A percentile compares a stretch with the other conserved stretches of the same genome.
Evolutionary conservation across 2,329 filamentous ascomycete genomes (phyloP).

Genomic region (Penicillium sp.): DNA sequence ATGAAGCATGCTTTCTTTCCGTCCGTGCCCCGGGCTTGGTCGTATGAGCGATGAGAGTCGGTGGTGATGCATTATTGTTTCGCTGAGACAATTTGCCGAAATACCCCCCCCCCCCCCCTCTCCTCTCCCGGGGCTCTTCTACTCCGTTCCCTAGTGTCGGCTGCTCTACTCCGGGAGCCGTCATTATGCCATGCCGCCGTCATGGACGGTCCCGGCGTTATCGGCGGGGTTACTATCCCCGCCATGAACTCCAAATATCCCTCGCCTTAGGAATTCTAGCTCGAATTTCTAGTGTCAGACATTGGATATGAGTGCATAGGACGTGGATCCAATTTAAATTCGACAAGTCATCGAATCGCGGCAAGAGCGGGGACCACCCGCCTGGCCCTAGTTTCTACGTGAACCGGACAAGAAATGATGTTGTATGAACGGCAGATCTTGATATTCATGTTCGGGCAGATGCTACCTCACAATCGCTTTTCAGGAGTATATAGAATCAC

Average conservation of each 20-base stretch:
- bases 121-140: too few species aligned
- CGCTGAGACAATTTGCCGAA: neutral
- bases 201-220: neutral
- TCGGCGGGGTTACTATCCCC: neutral
- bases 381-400: neutral
- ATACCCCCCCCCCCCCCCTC: neutral
- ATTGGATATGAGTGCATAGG: too few species aligned
- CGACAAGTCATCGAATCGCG: neutral
- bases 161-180: neutral
- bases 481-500: too few species aligned
- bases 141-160: neutral
- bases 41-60: neutral
- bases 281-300: too few species aligned
- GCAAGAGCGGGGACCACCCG: neutral
- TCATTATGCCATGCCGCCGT: neutral
- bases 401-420: too few species aligned
- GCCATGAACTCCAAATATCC: neutral
- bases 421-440: neutral
- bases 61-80: neutral
- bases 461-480: neutral
- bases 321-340: neutral
- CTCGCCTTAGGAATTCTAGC: neutral
- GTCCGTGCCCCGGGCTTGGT: slow-evolving; percentile 1
- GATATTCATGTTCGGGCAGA: neutral
- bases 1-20: slow-evolving; percentile 15